These are phyloP conservation scores for Chaetomium sp. DNA, from an alignment of 2,329 filamentous ascomycete genomes.

Conservation along the genomic window DNA sequence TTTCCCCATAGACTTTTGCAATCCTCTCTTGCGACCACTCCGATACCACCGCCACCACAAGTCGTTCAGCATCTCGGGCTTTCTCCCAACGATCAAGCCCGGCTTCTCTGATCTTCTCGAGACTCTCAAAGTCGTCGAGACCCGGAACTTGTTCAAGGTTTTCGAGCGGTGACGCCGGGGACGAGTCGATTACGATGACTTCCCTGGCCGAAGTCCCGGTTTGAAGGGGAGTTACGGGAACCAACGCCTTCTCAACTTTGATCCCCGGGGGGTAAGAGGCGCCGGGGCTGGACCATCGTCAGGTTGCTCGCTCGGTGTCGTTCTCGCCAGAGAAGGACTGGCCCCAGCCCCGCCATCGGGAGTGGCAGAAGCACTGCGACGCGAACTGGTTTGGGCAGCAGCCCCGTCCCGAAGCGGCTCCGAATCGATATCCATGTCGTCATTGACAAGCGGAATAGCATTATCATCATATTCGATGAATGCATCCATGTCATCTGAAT, in stretches of 20 bases:
- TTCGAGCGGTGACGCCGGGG: slow-evolving; percentile 11
- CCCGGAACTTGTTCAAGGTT: slow-evolving; percentile 17
- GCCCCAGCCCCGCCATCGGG: not conserved
- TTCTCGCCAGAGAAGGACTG: not conserved
- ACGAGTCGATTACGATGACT: slow-evolving; percentile 24
- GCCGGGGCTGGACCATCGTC: not conserved
- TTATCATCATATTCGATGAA: slow-evolving; percentile 53
- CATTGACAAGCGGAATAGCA: slow-evolving; percentile 4
- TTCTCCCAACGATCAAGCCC: slow-evolving; percentile 33
- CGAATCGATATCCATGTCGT: slow-evolving; percentile 29
- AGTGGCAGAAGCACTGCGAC: not conserved
- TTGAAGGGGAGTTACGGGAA: slow-evolving; percentile 15
- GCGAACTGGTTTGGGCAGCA: not conserved
- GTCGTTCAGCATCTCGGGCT: slow-evolving; percentile 33
- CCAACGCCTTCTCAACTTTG: slow-evolving; percentile 16
- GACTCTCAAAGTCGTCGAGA: slow-evolving; percentile 22
- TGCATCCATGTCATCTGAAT: slow-evolving; percentile 50
- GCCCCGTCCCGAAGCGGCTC: not conserved
- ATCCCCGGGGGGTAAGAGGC: slow-evolving; percentile 12
- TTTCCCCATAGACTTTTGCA: slow-evolving; percentile 35
- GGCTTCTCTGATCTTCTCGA: slow-evolving; percentile 27
- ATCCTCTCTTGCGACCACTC: slow-evolving; percentile 32
- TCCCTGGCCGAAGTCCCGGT: slow-evolving; percentile 5
- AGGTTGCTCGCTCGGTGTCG: not conserved
- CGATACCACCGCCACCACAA: slow-evolving; percentile 39